Evolutionary conservation across 2,329 filamentous ascomycete species (phyloP), one percentile per base, ranked within the genome.

Genomic region (Epichloe brachyelytri): DNA sequence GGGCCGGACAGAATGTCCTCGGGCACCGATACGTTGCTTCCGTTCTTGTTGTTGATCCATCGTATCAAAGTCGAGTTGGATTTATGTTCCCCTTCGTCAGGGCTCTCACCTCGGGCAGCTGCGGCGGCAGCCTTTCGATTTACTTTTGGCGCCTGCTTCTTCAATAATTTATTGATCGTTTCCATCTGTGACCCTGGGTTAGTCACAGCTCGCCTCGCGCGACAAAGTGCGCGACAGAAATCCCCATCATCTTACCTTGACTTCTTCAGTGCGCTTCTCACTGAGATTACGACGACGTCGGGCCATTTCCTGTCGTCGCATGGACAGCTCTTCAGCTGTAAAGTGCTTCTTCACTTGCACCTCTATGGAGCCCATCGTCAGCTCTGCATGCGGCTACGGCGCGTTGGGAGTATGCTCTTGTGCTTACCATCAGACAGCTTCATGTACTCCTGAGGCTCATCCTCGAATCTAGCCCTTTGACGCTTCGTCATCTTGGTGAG

Each of bases 91-190:
- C 74, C 73, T 1, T 65, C 68, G 47, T 76, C 76, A 7, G 72
- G 71, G 2, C 69, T 71, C 10, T 71, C 74, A 11, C 75, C 75
- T 36, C 73, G 77, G 50, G 59, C 62, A 49, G 55, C 70, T 54
- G 57, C 70, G 52, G 59, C 63, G 43, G 63, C 73, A 34, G 65
- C 74, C 57, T 77, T 78, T 56, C 74, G 71, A 57, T 77, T 83
- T 51, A 79, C 80, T 66, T 91, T 90, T 22, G 86, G 83, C 1
- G 86, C 85, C 64, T 90, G 87, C 63, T 90, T 89, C 67, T 89
- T 89, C 49, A 93, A 79, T 2, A 93, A 80, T 61, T 90, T 89
- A 72, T 93, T 90, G 76, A 93, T 91, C 0, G 87, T 93, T 72
- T 91, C 87, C 78, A 88, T 87, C 86, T 90, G 58, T 19, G 48